phyloP scores from a whole-genome alignment of 2,329 filamentous ascomycete genomes.

The Calonectria pseudoturangicola region DNA sequence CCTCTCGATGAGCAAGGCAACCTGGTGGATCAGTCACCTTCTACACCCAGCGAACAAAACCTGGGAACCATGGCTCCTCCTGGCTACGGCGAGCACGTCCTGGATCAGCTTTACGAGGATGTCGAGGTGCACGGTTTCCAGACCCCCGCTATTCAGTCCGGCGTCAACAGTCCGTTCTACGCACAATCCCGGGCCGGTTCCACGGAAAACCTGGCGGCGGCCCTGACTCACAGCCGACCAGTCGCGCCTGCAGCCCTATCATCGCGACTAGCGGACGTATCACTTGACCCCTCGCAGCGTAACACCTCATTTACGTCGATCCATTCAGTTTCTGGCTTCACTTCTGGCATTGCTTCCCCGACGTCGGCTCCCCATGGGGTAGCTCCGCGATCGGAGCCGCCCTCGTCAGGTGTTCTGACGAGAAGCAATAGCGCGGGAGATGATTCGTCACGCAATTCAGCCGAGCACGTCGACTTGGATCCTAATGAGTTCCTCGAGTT shows the following conservation, averaged over 20 bases:
- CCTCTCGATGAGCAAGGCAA: slow-evolving; percentile 91
- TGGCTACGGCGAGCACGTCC: slow-evolving; percentile 90
- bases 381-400: slow-evolving; percentile 63
- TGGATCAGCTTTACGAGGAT: slow-evolving; percentile 93
- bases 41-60: slow-evolving; percentile 68
- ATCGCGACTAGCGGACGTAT: slow-evolving; percentile 82
- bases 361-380: slow-evolving; percentile 61
- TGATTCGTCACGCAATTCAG: slow-evolving; percentile 71
- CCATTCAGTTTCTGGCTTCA: slow-evolving; percentile 65
- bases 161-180: slow-evolving; percentile 88
- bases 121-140: slow-evolving; percentile 88
- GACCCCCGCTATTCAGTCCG: slow-evolving; percentile 82
- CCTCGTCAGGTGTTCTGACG: slow-evolving; percentile 67
- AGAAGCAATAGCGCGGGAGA: slow-evolving; percentile 73
- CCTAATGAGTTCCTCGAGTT: slow-evolving; percentile 78
- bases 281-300: slow-evolving; percentile 67
- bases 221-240: slow-evolving; percentile 61
- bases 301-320: slow-evolving; percentile 68
- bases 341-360: slow-evolving; percentile 67
- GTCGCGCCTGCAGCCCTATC: slow-evolving; percentile 73
- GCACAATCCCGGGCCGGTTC: slow-evolving; percentile 84
- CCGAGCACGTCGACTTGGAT: slow-evolving; percentile 74
- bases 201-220: slow-evolving; percentile 82
- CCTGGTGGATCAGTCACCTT: slow-evolving; percentile 77
- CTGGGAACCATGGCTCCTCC: slow-evolving; percentile 86